Percentiles rank a stretch among this genome's conserved stretches.
These are phyloP conservation scores for Ophiostoma angusticollis DNA, from an alignment of 2,329 filamentous ascomycete species.

Conservation along the genomic window DNA sequence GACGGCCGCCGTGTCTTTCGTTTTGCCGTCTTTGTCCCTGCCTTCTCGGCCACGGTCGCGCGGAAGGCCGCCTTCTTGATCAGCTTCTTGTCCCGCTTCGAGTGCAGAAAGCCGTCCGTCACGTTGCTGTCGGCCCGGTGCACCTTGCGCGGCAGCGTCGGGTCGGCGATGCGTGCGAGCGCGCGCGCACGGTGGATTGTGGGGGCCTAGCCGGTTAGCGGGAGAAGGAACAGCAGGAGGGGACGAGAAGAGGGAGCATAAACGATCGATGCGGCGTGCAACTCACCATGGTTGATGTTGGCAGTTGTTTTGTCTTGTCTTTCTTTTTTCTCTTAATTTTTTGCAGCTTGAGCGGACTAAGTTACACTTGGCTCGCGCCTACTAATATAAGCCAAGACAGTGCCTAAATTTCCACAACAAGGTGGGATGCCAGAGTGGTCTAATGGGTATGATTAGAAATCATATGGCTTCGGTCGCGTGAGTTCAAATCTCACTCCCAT, in stretches of 20 bases:
- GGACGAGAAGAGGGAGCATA: not conserved
- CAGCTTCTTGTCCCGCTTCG: slow-evolving; percentile 70
- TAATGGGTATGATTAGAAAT: slow-evolving; percentile 15
- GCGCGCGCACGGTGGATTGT: slow-evolving; percentile 32
- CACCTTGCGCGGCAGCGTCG: slow-evolving; percentile 37
- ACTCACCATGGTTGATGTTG: slow-evolving; percentile 2
- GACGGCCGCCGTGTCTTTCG: slow-evolving; percentile 49
- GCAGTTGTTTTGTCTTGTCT: not conserved
- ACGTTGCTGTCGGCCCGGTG: slow-evolving; percentile 39
- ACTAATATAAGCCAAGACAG: not conserved
- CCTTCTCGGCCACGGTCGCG: slow-evolving; percentile 56
- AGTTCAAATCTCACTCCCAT: slow-evolving; percentile 15
- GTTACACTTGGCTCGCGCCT: not conserved
- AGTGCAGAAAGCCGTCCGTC: slow-evolving; percentile 49
- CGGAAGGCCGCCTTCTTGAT: slow-evolving; percentile 75
- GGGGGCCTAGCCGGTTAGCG: slow-evolving; percentile 1
- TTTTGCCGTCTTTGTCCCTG: slow-evolving; percentile 18
- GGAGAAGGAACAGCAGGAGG: too few species aligned
- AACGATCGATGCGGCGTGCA: too few species aligned
- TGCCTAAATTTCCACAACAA: not conserved
- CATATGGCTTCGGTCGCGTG: slow-evolving; percentile 15
- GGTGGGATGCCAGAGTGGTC: slow-evolving; percentile 14
- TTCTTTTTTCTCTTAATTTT: not conserved
- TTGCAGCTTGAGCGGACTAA: not conserved
- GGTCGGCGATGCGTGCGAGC: slow-evolving; percentile 37